A percentile compares a stretch with the other conserved stretches of the same genome.
phyloP scores from a whole-genome alignment of 345 rosid species.

The Kernera saxatilis region DNA sequence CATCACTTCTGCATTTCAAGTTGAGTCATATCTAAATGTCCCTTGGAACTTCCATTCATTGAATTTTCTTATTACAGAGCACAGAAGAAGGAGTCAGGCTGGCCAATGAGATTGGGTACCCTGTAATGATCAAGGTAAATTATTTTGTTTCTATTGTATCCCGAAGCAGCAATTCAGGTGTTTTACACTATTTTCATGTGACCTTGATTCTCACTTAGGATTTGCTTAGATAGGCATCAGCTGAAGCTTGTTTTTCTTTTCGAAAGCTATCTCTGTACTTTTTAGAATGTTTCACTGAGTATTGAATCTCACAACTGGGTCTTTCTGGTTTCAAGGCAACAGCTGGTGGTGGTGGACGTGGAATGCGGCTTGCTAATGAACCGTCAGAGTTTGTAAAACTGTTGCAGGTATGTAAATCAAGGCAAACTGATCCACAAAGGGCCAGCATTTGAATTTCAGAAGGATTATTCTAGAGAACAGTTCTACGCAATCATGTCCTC shows the following conservation, averaged over 20 bases:
- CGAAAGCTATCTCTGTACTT: background rate
- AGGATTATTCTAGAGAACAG: background rate
- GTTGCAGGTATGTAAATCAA: conserved; percentile 57
- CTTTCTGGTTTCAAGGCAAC: conserved; percentile 61
- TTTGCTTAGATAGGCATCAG: background rate
- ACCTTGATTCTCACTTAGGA: background rate
- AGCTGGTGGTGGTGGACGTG: conserved; percentile 99
- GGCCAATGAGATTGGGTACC: conserved; percentile 84
- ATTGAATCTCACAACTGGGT: background rate
- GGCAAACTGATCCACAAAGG: background rate
- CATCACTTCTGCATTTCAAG: background rate
- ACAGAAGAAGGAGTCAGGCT: conserved; percentile 89
- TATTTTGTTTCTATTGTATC: background rate
- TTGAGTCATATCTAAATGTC: background rate
- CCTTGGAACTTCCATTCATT: conserved; percentile 2
- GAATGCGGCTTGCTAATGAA: conserved; percentile 97
- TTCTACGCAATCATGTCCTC: background rate
- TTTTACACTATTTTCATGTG: background rate
- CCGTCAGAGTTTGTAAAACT: conserved; percentile 93
- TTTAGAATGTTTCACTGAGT: background rate
- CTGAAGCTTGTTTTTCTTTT: background rate
- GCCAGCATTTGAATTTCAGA: background rate
- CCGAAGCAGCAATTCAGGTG: background rate
- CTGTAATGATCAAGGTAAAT: conserved; percentile 95
- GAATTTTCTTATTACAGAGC: conserved; percentile 44